A percentile compares a stretch with the other conserved stretches of the same genome.
These are phyloP conservation scores for Alternaria gansuensis DNA, from an alignment of 2,329 filamentous ascomycete species.

Conservation along the genomic window DNA sequence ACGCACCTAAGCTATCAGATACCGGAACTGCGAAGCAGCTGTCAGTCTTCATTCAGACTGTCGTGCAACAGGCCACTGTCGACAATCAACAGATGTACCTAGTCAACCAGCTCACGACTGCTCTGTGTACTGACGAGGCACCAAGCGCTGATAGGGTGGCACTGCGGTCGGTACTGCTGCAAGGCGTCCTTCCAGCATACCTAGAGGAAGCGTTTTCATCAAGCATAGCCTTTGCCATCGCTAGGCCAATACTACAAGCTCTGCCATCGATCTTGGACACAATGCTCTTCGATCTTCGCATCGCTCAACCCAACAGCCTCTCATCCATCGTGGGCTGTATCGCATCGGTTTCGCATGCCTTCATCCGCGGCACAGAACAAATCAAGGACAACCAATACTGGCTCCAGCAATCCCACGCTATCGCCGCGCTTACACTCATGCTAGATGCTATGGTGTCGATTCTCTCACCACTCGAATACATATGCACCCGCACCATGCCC, in stretches of 20 bases:
- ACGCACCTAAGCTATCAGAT: conserved; percentile 63
- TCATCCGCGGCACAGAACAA: conserved; percentile 49
- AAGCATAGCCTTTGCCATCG: conserved; percentile 61
- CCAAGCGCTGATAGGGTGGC: conserved; percentile 55
- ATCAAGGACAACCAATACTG: conserved; percentile 48
- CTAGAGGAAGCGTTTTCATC: conserved; percentile 59
- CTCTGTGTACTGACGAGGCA: conserved; percentile 59
- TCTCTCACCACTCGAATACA: conserved; percentile 58
- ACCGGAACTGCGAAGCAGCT: conserved; percentile 63
- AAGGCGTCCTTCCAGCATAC: conserved; percentile 66
- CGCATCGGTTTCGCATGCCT: conserved; percentile 51
- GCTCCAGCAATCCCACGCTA: conserved; percentile 52
- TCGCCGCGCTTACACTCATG: conserved; percentile 53
- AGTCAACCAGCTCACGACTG: conserved; percentile 61
- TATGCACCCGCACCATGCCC: conserved; percentile 47
- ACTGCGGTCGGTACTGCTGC: conserved; percentile 62
- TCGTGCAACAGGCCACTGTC: conserved; percentile 66
- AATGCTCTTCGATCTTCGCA: conserved; percentile 58
- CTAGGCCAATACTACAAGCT: conserved; percentile 62
- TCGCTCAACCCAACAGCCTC: conserved; percentile 54
- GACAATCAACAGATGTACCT: conserved; percentile 67
- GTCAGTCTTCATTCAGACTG: conserved; percentile 66
- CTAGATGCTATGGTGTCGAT: conserved; percentile 55
- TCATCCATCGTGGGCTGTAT: conserved; percentile 51
- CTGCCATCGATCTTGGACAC: conserved; percentile 55